Evolutionary conservation across 176 grass and related monocot genomes (phyloP), one percentile per base, ranked within the genome.

Genomic region (Cenchrus americanus): DNA sequence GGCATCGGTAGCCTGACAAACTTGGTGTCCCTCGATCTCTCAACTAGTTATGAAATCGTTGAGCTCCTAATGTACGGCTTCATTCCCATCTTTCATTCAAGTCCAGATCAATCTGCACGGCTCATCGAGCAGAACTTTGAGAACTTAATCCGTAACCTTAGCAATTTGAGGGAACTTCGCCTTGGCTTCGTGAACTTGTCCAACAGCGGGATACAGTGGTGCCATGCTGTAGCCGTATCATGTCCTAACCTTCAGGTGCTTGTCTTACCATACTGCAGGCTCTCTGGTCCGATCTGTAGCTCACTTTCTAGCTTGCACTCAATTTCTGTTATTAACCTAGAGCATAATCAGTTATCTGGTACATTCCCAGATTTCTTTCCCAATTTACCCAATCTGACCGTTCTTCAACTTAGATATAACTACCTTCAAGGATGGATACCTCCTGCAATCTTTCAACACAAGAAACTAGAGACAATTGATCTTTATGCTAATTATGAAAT

Each of bases 131-230:
- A 77, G 44, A 62, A 32, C 2, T 12, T 92, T 18, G 58, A 7
- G 19, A 75, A 59, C 40, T 66, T 92, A 13, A 50, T 88, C 13
- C 5, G 13, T 7, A 80, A 88, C 18, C 83, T 86, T 7, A 57
- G 58, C 14, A 83, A 71, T 49, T 53, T 92, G 22, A 83, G 59
- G 46, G 59, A 79, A 44, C 86, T 92, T 8, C 44, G 55, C 34
- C 73, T 92, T 9, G 86, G 85, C 48, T 34, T 61, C 4, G 83
- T 92, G 30, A 68, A 92, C 23, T 62, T 92, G 30, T 86, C 82
- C 10, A 58, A 58, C 21, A 62, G 24, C 46, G 72, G 71, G 11
- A 21, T 15, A 15, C 81, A 72, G 37, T 88, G 43, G 74, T 77
- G 86, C 41, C 7, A 8, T 14, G 79, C 34, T 6, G 24, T 88